phyloP scores from a whole-genome alignment of 179 eudicot genomes.

The Patellifolia procumbens region DNA sequence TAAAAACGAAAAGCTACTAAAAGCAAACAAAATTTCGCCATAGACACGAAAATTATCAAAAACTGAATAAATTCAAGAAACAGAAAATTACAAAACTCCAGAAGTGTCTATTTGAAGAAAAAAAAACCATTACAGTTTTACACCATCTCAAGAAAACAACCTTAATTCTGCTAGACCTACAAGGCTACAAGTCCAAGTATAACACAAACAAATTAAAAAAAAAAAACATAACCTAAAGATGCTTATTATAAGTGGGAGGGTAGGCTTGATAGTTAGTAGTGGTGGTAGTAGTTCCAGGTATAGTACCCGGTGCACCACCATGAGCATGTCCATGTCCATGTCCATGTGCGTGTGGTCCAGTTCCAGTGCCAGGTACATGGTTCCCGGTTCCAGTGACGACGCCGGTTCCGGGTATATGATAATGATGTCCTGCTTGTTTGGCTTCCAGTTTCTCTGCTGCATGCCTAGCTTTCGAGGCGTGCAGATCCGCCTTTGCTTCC shows the following conservation, averaged over 20 bases:
- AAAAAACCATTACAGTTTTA: too few relatives aligned
- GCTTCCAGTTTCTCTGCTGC: constrained; percentile 45
- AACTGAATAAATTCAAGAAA: too few relatives aligned
- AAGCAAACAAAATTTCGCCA: too few relatives aligned
- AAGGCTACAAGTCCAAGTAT: not conserved
- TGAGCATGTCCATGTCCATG: not conserved
- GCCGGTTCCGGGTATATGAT: constrained; percentile 27
- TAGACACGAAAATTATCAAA: too few relatives aligned
- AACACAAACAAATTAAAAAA: not conserved
- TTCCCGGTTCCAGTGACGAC: constrained; percentile 10
- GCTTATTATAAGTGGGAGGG: constrained; percentile 14
- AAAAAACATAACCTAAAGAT: not conserved
- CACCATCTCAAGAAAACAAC: too few relatives aligned
- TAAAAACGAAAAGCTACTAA: too few relatives aligned
- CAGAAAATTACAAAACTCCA: too few relatives aligned
- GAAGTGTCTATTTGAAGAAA: too few relatives aligned
- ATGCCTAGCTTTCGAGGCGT: constrained; percentile 13
- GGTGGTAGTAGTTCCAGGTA: constrained; percentile 18
- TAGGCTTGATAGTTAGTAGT: not conserved
- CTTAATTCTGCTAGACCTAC: too few relatives aligned
- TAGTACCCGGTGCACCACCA: not conserved
- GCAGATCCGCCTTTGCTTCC: constrained; percentile 64
- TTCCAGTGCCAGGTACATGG: constrained; percentile 5
- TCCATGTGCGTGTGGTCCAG: not conserved
- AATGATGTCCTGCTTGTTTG: constrained; percentile 31